phyloP scores from a whole-genome alignment of 2,329 filamentous ascomycete species.

The Magnaporthales sp. region DNA sequence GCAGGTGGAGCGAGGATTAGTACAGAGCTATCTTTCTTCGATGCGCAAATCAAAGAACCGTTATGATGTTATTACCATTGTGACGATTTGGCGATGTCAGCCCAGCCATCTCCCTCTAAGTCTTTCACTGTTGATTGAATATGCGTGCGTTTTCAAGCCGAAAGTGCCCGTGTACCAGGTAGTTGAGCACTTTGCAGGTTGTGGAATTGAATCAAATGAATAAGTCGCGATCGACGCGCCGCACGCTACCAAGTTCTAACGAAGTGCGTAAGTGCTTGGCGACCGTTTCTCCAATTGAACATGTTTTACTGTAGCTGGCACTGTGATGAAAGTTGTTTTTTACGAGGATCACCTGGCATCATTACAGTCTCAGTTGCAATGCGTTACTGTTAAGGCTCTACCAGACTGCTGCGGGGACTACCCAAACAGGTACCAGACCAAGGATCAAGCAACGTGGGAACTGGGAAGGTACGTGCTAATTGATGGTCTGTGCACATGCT shows the following conservation, averaged over 20 bases:
- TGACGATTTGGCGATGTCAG: not conserved
- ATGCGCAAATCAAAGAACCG: not conserved
- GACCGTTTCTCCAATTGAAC: not conserved
- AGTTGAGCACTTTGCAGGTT: not conserved
- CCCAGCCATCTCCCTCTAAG: not conserved
- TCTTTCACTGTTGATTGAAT: not conserved
- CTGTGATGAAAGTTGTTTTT: not conserved
- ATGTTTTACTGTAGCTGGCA: not conserved
- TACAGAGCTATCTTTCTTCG: not conserved
- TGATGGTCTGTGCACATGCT: constrained; percentile 2
- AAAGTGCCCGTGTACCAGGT: not conserved
- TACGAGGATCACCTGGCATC: not conserved
- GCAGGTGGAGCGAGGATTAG: not conserved
- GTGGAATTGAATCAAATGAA: not conserved
- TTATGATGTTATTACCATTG: not conserved
- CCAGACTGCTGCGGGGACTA: not conserved
- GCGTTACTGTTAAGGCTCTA: too few relatives aligned
- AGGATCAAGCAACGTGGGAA: not conserved
- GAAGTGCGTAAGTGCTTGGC: not conserved
- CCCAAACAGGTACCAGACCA: not conserved
- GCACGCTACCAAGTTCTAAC: not conserved
- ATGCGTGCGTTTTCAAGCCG: not conserved
- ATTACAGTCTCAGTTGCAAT: not conserved
- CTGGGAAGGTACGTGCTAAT: not conserved
- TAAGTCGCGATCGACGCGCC: not conserved